Percentiles rank a stretch among this genome's conserved stretches.
Conservation (phyloP, 2,329 filamentous ascomycete genomes). For the Penicillium frequentans region DNA sequence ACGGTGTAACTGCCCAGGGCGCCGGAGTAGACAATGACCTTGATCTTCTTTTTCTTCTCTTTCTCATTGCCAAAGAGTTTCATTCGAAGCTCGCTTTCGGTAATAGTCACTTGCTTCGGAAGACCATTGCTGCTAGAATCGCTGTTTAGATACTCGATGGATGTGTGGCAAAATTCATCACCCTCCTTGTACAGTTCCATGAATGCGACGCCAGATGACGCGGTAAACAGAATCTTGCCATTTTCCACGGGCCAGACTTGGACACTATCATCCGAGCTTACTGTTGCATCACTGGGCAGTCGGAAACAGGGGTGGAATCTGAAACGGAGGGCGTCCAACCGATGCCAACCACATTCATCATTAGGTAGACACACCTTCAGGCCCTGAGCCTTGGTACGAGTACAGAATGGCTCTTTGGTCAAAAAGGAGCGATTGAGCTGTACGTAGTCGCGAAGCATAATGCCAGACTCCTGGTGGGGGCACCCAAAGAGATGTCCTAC, state of each 20-base stretch:
- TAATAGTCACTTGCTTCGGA: slow-evolving; percentile 71
- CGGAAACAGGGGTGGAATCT: slow-evolving; percentile 87
- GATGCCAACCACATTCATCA: slow-evolving; percentile 90
- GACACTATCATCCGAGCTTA: slow-evolving; percentile 69
- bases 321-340: slow-evolving; percentile 84
- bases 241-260: slow-evolving; percentile 84
- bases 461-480: slow-evolving; percentile 82
- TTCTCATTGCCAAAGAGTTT: slow-evolving; percentile 68
- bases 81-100: slow-evolving; percentile 71
- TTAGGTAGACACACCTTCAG: slow-evolving; percentile 67
- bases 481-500: slow-evolving; percentile 88
- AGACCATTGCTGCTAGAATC: slow-evolving; percentile 57
- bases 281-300: slow-evolving; percentile 70
- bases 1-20: slow-evolving; percentile 73
- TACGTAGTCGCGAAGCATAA: slow-evolving; percentile 90
- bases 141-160: slow-evolving; percentile 74
- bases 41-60: slow-evolving; percentile 66
- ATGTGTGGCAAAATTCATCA: slow-evolving; percentile 76
- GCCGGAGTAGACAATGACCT: slow-evolving; percentile 72
- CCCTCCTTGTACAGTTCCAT: slow-evolving; percentile 78
- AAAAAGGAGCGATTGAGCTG: slow-evolving; percentile 81
- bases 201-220: slow-evolving; percentile 78
- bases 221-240: slow-evolving; percentile 72
- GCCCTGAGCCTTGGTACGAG: slow-evolving; percentile 80
- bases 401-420: slow-evolving; percentile 79